phyloP scores from a whole-genome alignment of 495 filamentous ascomycete genomes.

The Penicillium alfredii region DNA sequence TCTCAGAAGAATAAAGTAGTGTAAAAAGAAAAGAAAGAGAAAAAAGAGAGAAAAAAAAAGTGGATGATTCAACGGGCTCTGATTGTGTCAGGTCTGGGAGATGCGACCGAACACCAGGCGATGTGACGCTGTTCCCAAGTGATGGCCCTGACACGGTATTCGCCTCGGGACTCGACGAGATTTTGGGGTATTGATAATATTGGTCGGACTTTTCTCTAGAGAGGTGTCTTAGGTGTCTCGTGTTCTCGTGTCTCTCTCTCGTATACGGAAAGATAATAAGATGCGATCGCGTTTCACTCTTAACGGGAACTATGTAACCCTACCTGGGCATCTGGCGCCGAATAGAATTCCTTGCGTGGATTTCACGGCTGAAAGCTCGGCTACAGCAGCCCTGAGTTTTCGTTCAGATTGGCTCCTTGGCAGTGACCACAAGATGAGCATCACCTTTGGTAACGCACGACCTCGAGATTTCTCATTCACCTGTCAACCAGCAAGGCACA shows the following conservation, averaged over 20 bases:
- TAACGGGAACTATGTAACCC: slow-evolving; percentile 27
- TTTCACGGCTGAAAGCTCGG: slow-evolving; percentile 11
- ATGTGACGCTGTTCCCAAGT: slow-evolving; percentile 35
- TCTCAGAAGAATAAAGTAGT: too few relatives aligned
- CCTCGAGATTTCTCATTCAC: too few relatives aligned
- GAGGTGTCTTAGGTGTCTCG: too few relatives aligned
- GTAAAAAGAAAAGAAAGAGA: slow-evolving; percentile 2
- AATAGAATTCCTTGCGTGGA: background rate
- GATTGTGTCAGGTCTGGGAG: slow-evolving; percentile 5
- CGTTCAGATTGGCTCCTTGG: too few relatives aligned
- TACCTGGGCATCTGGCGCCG: slow-evolving; percentile 15
- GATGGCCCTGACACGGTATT: too few relatives aligned
- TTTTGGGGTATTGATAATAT: too few relatives aligned
- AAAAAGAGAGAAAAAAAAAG: slow-evolving; percentile 3
- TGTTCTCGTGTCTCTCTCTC: too few relatives aligned
- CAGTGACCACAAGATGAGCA: too few relatives aligned
- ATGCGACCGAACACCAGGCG: slow-evolving; percentile 34
- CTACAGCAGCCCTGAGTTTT: too few relatives aligned
- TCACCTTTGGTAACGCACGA: too few relatives aligned
- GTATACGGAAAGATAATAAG: background rate
- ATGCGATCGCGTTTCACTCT: slow-evolving; percentile 2
- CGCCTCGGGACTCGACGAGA: slow-evolving; percentile 2
- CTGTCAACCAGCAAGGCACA: too few relatives aligned
- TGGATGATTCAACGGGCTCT: background rate
- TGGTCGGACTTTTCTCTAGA: too few relatives aligned